Conservation (phyloP, 495 filamentous ascomycete species). For the Penicillium ucsense region DNA sequence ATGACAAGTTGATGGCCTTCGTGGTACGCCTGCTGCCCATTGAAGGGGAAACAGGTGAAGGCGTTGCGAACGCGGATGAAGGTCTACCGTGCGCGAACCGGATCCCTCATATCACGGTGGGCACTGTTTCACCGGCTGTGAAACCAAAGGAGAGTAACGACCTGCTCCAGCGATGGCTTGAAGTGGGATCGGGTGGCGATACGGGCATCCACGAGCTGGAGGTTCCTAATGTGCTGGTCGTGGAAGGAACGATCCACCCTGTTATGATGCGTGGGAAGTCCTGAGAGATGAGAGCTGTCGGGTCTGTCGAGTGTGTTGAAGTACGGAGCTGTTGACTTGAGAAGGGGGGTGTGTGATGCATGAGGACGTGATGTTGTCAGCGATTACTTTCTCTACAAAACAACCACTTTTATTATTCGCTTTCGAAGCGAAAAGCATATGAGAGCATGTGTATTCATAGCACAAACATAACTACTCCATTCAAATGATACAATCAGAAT, state of each 20-base stretch:
- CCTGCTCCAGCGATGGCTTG: slow-evolving; percentile 59
- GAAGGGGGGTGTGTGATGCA: too few species aligned
- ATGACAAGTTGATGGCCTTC: slow-evolving; percentile 78
- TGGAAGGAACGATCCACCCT: slow-evolving; percentile 29
- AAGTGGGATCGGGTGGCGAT: slow-evolving; percentile 37
- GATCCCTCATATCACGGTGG: slow-evolving; percentile 82
- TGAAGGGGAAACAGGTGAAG: slow-evolving; percentile 3
- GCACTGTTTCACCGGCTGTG: slow-evolving; percentile 58
- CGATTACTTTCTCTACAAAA: too few species aligned
- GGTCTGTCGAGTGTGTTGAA: background rate
- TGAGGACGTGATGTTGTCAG: too few species aligned
- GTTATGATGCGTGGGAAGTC: slow-evolving; percentile 35
- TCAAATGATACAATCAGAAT: too few species aligned
- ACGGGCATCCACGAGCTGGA: slow-evolving; percentile 40
- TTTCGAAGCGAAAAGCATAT: too few species aligned
- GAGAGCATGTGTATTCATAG: too few species aligned
- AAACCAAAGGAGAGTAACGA: slow-evolving; percentile 94
- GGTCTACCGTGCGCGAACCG: slow-evolving; percentile 62
- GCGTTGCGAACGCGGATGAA: slow-evolving; percentile 16
- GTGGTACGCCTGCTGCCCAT: slow-evolving; percentile 56
- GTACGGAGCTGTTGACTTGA: background rate
- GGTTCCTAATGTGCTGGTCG: slow-evolving; percentile 33
- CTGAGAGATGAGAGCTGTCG: background rate
- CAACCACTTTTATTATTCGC: too few species aligned
- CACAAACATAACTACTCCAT: too few species aligned